Conservation (phyloP, 2,329 filamentous ascomycete genomes). For the Diplodia corticola region DNA sequence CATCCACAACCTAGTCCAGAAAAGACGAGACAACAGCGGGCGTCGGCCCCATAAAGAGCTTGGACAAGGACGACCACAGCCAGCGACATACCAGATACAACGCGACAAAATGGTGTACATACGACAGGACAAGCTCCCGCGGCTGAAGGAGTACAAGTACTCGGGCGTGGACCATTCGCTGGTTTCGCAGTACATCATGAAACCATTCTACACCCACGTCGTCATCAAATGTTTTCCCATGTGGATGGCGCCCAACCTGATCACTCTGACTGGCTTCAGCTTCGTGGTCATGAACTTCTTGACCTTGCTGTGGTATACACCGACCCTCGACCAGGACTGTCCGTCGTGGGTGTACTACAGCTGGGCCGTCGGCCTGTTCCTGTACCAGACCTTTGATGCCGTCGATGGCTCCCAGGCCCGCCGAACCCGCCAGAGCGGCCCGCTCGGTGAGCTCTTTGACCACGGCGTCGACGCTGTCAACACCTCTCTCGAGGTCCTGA, state of each 20-base stretch:
- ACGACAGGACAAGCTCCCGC: conserved; percentile 82
- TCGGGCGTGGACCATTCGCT: conserved; percentile 87
- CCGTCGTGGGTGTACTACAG: conserved; percentile 92
- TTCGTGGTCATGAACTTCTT: conserved; percentile 89
- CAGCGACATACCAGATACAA: background rate
- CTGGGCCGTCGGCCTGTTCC: conserved; percentile 85
- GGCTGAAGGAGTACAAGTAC: conserved; percentile 95
- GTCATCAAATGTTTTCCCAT: conserved; percentile 95
- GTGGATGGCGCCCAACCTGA: conserved; percentile 76
- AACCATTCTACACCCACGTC: conserved; percentile 94
- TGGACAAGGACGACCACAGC: background rate
- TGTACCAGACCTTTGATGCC: conserved; percentile 98
- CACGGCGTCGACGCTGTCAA: conserved; percentile 96
- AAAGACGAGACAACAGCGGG: background rate
- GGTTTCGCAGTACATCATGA: conserved; percentile 87
- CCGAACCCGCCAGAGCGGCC: conserved; percentile 87
- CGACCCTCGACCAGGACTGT: conserved; percentile 90
- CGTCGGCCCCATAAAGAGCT: conserved; percentile 5
- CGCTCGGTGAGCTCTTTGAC: conserved; percentile 93
- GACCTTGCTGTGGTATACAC: conserved; percentile 93
- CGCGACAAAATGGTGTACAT: conserved; percentile 80
- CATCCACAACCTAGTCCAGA: background rate
- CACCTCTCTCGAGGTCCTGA: conserved; percentile 86
- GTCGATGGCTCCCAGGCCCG: conserved; percentile 92
- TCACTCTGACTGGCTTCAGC: conserved; percentile 85